phyloP scores from a whole-genome alignment of 2,329 filamentous ascomycete species.

The Rhinocladiella similis region DNA sequence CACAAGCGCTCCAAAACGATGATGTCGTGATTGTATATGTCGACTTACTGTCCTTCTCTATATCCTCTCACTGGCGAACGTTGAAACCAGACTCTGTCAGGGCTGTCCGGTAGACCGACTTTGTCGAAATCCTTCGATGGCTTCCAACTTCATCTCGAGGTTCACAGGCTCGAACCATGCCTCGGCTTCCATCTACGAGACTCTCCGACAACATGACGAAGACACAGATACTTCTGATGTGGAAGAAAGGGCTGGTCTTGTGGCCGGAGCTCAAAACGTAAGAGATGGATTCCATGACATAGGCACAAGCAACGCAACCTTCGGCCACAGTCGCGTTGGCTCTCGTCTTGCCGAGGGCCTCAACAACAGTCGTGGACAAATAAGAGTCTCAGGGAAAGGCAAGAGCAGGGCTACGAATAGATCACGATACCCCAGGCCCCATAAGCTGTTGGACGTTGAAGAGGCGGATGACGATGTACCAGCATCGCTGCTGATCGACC shows the following conservation, averaged over 20 bases:
- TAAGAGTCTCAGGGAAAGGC: constrained; percentile 8
- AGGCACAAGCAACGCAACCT: background rate
- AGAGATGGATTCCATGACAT: constrained; percentile 20
- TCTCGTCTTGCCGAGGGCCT: background rate
- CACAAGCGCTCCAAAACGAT: constrained; percentile 15
- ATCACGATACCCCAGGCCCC: constrained; percentile 11
- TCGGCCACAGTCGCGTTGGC: background rate
- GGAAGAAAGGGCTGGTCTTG: constrained; percentile 49
- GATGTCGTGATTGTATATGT: constrained; percentile 11
- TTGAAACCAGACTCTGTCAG: background rate
- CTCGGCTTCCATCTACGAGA: constrained; percentile 47
- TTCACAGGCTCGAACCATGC: constrained; percentile 45
- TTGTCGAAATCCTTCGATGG: constrained; percentile 43
- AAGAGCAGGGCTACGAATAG: constrained; percentile 17
- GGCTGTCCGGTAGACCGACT: background rate
- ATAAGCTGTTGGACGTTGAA: constrained; percentile 38
- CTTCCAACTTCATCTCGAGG: constrained; percentile 55
- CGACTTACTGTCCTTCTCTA: background rate
- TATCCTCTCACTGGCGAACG: background rate
- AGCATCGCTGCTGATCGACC: constrained; percentile 61
- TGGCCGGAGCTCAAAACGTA: constrained; percentile 23
- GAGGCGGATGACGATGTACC: constrained; percentile 65
- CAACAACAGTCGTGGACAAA: background rate
- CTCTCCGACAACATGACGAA: constrained; percentile 47
- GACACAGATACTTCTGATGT: constrained; percentile 47